Evolutionary conservation across 495 filamentous ascomycete genomes (phyloP).

Genomic region (Neurospora intermedia): DNA sequence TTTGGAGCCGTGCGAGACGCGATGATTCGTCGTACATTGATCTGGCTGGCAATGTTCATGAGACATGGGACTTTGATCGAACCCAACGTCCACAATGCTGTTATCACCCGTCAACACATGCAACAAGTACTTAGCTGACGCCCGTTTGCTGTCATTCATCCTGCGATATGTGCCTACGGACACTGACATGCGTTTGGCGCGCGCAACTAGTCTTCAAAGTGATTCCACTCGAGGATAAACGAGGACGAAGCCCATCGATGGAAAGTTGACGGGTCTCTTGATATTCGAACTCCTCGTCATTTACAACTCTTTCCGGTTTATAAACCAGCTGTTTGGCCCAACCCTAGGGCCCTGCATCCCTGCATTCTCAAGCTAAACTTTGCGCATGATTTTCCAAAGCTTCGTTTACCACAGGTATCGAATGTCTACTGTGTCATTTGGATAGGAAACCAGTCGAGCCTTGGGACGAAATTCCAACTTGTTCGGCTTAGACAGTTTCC

Average conservation of each 20-base stretch:
- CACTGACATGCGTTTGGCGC: background rate
- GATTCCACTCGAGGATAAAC: background rate
- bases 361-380: background rate
- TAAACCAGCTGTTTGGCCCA: background rate
- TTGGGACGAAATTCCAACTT: background rate
- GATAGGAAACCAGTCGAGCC: too few species aligned
- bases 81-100: background rate
- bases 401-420: background rate
- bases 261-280: background rate
- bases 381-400: background rate
- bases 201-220: background rate
- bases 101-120: background rate
- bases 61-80: background rate
- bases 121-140: background rate
- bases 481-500: background rate
- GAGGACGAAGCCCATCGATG: background rate
- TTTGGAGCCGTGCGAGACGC: background rate
- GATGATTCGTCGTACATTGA: background rate
- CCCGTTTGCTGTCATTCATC: background rate
- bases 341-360: background rate
- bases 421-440: background rate
- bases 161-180: background rate
- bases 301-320: background rate
- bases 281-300: background rate
- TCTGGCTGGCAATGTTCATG: background rate